A percentile compares a stretch with the other conserved stretches of the same genome.
Evolutionary conservation across 2,329 filamentous ascomycete species (phyloP).

Genomic region (Trichoderma koningiopsis): DNA sequence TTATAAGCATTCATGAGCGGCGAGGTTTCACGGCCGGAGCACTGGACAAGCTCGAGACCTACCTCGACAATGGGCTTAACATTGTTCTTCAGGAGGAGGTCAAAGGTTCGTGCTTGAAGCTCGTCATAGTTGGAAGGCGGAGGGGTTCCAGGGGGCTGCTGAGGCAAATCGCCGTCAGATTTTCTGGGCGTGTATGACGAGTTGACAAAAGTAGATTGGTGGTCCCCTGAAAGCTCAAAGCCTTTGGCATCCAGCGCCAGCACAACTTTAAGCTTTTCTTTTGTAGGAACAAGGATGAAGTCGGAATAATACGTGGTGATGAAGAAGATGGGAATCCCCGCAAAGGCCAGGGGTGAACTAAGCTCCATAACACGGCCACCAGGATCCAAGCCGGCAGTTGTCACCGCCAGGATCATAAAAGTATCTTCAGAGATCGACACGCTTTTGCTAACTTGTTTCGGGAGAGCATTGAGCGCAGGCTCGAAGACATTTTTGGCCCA

Average conservation of each 20-base stretch:
- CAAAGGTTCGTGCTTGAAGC: constrained; percentile 80
- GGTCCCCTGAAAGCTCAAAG: constrained; percentile 78
- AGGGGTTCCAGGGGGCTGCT: constrained; percentile 65
- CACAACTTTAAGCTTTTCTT: constrained; percentile 72
- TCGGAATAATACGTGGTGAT: constrained; percentile 98
- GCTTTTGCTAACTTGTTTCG: constrained; percentile 51
- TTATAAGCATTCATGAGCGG: constrained; percentile 44
- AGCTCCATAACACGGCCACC: constrained; percentile 89
- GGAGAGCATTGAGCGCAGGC: constrained; percentile 67
- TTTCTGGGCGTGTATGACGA: constrained; percentile 40
- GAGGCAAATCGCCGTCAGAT: constrained; percentile 32
- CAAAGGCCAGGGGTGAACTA: constrained; percentile 85
- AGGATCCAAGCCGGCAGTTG: constrained; percentile 86
- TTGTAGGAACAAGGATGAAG: constrained; percentile 87
- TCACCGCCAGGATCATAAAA: constrained; percentile 87
- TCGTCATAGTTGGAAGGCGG: constrained; percentile 77
- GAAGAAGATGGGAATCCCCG: constrained; percentile 96
- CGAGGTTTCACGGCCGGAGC: constrained; percentile 65
- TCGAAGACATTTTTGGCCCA: constrained; percentile 76
- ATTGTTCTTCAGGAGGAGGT: constrained; percentile 73
- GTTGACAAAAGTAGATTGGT: constrained; percentile 68
- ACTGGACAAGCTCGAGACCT: constrained; percentile 74
- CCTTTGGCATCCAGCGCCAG: constrained; percentile 75
- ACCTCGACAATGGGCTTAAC: constrained; percentile 73
- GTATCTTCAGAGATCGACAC: constrained; percentile 80